Conservation (phyloP, 73 alveolate genomes). For the Breviolum minutum region DNA sequence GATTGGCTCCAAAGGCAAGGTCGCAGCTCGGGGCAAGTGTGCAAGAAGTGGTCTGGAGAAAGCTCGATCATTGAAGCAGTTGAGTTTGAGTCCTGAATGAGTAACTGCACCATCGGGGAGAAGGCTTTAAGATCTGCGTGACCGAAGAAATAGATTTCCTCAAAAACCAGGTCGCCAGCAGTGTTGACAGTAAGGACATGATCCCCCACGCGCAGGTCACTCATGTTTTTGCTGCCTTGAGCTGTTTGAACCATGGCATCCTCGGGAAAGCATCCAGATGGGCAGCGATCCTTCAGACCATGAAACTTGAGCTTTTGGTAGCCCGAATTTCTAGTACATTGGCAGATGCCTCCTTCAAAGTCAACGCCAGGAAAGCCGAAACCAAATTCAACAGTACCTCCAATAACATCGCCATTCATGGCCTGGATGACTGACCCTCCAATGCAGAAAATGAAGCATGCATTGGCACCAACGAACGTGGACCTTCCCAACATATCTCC, state of each 20-base stretch:
- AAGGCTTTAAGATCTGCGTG: background rate
- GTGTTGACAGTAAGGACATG: background rate
- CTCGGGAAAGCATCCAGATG: constrained; percentile 28
- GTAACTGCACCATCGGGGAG: constrained; percentile 3
- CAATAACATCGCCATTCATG: background rate
- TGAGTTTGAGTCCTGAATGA: background rate
- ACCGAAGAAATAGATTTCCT: constrained; percentile 42
- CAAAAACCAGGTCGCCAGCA: background rate
- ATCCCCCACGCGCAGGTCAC: constrained; percentile 7
- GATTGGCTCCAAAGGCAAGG: background rate
- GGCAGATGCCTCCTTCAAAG: background rate
- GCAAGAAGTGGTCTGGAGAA: constrained; percentile 45
- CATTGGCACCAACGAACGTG: background rate
- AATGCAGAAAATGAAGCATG: background rate
- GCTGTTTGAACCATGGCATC: constrained; percentile 8
- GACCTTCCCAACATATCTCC: background rate
- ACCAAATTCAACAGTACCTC: background rate
- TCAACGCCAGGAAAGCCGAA: background rate
- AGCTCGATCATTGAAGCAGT: background rate
- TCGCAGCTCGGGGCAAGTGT: background rate
- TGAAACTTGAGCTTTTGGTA: background rate
- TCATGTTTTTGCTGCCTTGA: constrained; percentile 4
- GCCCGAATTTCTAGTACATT: background rate
- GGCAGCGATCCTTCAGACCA: background rate
- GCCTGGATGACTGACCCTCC: background rate